These are phyloP conservation scores for Nicotiana rustica DNA, from an alignment of 305 asterid species.

Conservation along the genomic window DNA sequence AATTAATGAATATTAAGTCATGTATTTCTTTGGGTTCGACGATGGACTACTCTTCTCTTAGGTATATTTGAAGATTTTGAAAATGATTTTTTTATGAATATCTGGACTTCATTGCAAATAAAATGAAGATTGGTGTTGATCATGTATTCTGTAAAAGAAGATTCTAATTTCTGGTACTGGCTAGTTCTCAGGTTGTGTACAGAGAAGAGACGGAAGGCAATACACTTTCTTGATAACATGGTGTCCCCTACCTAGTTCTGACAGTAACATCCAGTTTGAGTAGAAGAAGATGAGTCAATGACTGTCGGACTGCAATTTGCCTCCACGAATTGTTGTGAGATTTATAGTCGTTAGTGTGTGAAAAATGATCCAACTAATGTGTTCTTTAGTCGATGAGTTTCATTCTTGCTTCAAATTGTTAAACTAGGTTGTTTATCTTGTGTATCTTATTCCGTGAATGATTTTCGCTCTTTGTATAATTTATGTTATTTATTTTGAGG, in stretches of 20 bases:
- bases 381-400: not conserved
- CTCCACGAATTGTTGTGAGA: constrained; percentile 29
- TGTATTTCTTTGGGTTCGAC: not conserved
- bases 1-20: not conserved
- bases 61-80: not conserved
- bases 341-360: constrained; percentile 30
- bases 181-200: constrained; percentile 35
- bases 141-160: not conserved
- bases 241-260: not conserved
- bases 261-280: constrained; percentile 6
- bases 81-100: not conserved
- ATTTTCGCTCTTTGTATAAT: constrained; percentile 4
- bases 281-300: constrained; percentile 16
- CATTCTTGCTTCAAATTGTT: constrained; percentile 13
- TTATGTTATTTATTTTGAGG: not conserved
- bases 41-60: not conserved
- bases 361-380: constrained; percentile 21
- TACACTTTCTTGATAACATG: not conserved
- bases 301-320: constrained; percentile 21
- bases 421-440: not conserved
- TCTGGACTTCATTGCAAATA: not conserved
- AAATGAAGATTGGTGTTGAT: not conserved
- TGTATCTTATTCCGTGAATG: not conserved
- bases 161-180: constrained; percentile 13
- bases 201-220: constrained; percentile 27